These are phyloP conservation scores for Neostapfia colusana DNA, from an alignment of 176 grass and related monocot species.

Conservation along the genomic window DNA sequence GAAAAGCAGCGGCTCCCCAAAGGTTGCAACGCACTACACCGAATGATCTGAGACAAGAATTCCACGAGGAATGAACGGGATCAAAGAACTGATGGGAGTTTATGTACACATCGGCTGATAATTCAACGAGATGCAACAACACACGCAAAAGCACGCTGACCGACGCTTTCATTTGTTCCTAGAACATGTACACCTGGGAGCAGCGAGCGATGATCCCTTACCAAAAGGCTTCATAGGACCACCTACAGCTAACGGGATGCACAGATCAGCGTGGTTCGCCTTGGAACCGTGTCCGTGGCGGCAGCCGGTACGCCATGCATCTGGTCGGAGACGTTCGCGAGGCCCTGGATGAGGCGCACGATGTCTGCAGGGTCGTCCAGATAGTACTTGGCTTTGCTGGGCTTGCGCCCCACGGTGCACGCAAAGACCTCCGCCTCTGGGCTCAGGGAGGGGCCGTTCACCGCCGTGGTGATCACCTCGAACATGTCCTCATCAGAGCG, in stretches of 20 bases:
- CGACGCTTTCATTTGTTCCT: neutral
- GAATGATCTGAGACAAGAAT: neutral
- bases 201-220: neutral
- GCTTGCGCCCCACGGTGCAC: constrained; percentile 84
- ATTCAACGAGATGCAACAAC: neutral
- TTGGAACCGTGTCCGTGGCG: neutral
- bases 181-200: constrained; percentile 39
- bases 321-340: constrained; percentile 73
- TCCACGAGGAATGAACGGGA: neutral
- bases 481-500: constrained; percentile 96
- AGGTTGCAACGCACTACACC: neutral
- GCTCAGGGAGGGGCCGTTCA: constrained; percentile 34
- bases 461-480: constrained; percentile 66
- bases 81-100: neutral
- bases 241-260: neutral
- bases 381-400: constrained; percentile 98
- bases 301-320: neutral
- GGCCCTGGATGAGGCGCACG: constrained; percentile 66
- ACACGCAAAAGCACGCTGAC: neutral
- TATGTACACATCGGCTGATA: constrained; percentile 19
- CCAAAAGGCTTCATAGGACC: neutral
- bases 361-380: constrained; percentile 77
- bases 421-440: constrained; percentile 70
- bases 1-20: constrained; percentile 19
- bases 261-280: neutral